Evolutionary conservation across 176 grass and related monocot genomes (phyloP), one percentile per base, ranked within the genome.

Genomic region (Zea mays): DNA sequence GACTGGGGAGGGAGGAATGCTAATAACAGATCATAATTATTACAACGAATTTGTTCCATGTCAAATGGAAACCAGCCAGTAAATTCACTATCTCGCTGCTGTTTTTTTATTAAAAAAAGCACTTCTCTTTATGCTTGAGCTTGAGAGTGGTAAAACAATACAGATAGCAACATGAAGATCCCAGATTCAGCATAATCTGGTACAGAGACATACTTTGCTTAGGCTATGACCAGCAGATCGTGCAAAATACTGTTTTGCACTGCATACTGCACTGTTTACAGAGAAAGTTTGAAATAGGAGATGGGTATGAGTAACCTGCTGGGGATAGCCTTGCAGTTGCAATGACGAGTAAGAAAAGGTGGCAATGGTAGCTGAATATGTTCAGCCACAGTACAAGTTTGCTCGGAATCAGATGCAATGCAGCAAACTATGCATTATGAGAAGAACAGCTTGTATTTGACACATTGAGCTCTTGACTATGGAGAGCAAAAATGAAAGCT

Each of bases 51-150:
- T 74, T 49, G 33, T 20, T 69, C 46, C 4, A 6, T 64, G 27
- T 42, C 20, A 52, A 51, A 60, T 37, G 27, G 33, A 65, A 77
- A 57, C 40, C 21, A 87, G 65, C 40, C 16, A 87, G 57, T 19
- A 76, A 60, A 58, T 37, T 65, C 8, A 76, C 16, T 71, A 27
- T 4, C 52, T 55, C 37, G 65, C 10, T 71, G 13, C 13, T 65
- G 43, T 36, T 69, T 44, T 44, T 69, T 42, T 27, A 27, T 13
- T 55, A 52, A 78, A 40, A 58, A 78, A 21, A 55, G 0, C 80
- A 75, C 21, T 14, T 55, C 6, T 55, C 12, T 71, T 78, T 63
- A 70, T 14, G 69, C 12, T 41, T 41, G 49, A 75, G 40, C 52
- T 77, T n/a, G 1, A 56, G 57, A 84, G 37, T 36, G 37, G 10